These are phyloP conservation scores for Colletotrichum lini DNA, from an alignment of 2,329 filamentous ascomycete species.

Conservation along the genomic window DNA sequence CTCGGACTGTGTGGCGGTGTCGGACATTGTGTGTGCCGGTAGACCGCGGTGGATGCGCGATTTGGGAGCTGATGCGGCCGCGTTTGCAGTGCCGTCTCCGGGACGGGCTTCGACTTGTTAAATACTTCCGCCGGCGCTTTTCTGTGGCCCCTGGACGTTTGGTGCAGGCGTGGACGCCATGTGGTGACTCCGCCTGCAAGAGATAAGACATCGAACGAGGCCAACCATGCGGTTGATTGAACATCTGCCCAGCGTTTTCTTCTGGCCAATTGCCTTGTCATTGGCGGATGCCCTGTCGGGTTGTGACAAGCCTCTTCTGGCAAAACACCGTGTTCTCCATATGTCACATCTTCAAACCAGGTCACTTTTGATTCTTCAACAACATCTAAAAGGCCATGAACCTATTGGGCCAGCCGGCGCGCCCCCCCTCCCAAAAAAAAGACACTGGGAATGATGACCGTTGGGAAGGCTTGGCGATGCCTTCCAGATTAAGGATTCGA, in stretches of 20 bases:
- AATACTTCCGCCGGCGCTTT: not conserved
- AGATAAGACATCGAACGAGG: not conserved
- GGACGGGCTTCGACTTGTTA: not conserved
- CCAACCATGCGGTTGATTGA: not conserved
- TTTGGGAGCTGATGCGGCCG: too few species aligned
- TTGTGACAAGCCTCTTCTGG: not conserved
- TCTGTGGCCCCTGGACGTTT: not conserved
- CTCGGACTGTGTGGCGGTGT: constrained; percentile 7
- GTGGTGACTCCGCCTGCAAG: not conserved
- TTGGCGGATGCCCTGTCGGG: too few species aligned
- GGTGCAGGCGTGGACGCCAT: not conserved
- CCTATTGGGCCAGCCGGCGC: not conserved
- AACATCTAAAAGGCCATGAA: not conserved
- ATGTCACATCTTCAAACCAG: not conserved
- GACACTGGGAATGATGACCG: not conserved
- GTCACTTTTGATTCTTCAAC: too few species aligned
- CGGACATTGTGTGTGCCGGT: constrained; percentile 7
- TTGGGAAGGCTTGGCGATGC: not conserved
- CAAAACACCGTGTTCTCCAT: not conserved
- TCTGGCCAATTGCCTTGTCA: not conserved
- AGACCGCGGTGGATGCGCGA: not conserved
- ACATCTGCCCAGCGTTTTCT: not conserved
- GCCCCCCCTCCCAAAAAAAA: too few species aligned
- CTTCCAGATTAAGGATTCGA: not conserved
- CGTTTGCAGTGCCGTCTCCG: not conserved